phyloP scores from a whole-genome alignment of 1,284 basidiomycete species.

The Ceratobasidium sp. region DNA sequence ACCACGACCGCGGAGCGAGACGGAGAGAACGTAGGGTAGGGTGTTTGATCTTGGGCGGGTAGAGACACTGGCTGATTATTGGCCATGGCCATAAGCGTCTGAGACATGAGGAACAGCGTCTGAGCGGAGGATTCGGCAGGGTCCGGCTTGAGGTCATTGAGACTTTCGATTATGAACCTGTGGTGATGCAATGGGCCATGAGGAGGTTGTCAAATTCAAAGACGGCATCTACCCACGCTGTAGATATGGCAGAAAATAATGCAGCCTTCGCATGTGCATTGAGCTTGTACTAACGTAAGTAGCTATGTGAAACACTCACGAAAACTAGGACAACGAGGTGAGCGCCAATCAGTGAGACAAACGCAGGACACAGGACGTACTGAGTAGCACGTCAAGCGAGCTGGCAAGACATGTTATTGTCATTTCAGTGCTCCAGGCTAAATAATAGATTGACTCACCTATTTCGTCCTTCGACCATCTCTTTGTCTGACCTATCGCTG shows the following conservation, averaged over 20 bases:
- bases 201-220: neutral
- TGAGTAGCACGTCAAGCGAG: constrained; percentile 6
- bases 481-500: neutral
- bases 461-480: constrained; percentile 8
- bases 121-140: neutral
- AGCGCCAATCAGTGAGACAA: neutral
- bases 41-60: neutral
- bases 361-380: neutral
- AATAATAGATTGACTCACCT: neutral
- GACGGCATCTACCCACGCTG: neutral
- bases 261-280: neutral
- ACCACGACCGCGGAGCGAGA: neutral
- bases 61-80: neutral
- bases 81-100: neutral
- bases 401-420: too few species aligned
- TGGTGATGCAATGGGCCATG: neutral
- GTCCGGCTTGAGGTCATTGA: constrained; percentile 9
- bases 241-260: constrained; percentile 5
- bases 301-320: too few species aligned
- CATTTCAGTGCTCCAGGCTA: too few species aligned
- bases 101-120: neutral
- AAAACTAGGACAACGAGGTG: neutral
- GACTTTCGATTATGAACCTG: constrained; percentile 15
- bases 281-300: too few species aligned
- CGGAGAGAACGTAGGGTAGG: neutral